Conservation (phyloP, 139 green algal genomes). For the Ostreobium quekettii region DNA sequence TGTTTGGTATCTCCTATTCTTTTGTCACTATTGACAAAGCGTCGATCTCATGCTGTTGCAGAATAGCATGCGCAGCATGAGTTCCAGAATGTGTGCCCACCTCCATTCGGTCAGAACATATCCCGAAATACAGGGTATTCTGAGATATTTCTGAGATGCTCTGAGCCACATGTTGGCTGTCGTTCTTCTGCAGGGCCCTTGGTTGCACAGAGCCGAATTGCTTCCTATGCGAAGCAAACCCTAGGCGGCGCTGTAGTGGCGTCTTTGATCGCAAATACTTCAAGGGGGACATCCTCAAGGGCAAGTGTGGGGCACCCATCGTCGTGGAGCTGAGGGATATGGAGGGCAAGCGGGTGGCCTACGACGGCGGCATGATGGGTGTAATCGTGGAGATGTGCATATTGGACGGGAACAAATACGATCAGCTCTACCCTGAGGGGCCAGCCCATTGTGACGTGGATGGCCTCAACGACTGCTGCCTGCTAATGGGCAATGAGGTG, state of each 20-base stretch:
- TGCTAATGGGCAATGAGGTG: conserved; percentile 10
- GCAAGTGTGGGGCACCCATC: conserved; percentile 16
- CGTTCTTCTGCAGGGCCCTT: not conserved
- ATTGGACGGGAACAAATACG: conserved; percentile 13
- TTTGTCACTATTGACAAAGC: too few species aligned
- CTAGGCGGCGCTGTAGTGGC: not conserved
- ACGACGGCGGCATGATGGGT: not conserved
- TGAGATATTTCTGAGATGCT: too few species aligned
- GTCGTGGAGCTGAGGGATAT: conserved; percentile 1
- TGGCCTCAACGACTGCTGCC: not conserved
- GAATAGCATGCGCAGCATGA: too few species aligned
- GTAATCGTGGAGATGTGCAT: conserved; percentile 3
- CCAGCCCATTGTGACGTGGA: not conserved
- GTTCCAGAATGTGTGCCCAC: too few species aligned
- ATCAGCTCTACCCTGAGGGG: conserved; percentile 10
- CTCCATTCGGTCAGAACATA: too few species aligned
- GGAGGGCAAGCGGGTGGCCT: not conserved
- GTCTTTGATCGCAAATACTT: conserved; percentile 19
- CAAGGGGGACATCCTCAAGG: conserved; percentile 17
- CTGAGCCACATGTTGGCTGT: too few species aligned
- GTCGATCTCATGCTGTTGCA: too few species aligned
- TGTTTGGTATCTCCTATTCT: too few species aligned
- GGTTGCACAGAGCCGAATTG: conserved; percentile 11
- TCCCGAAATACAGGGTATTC: too few species aligned
- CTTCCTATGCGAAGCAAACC: conserved; percentile 15